Conservation (phyloP, 2,329 filamentous ascomycete species). For the Trichoderma aggressivum region DNA sequence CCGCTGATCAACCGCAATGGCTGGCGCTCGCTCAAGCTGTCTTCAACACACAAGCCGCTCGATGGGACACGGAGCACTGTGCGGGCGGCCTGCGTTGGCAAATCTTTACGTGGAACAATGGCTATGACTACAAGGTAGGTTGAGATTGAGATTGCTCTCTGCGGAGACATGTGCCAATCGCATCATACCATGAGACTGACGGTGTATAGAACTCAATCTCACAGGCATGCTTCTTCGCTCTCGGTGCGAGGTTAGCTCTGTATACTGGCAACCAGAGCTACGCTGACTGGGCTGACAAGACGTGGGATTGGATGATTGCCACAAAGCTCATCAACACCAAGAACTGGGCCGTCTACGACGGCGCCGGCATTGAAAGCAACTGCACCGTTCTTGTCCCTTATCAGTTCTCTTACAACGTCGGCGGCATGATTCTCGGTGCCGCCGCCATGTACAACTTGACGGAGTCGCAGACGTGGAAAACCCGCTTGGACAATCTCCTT, state of each 20-base stretch:
- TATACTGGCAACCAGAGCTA: conserved; percentile 79
- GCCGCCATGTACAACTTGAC: conserved; percentile 68
- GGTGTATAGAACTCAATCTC: conserved; percentile 64
- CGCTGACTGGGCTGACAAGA: conserved; percentile 69
- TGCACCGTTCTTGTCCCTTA: conserved; percentile 58
- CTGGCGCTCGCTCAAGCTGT: conserved; percentile 72
- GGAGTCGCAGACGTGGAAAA: conserved; percentile 51
- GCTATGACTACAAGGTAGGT: conserved; percentile 66
- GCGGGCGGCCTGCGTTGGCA: conserved; percentile 80
- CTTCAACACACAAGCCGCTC: conserved; percentile 72
- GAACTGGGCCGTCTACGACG: conserved; percentile 61
- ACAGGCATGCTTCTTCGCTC: conserved; percentile 60
- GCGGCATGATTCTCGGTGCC: conserved; percentile 61
- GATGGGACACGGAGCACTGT: conserved; percentile 69
- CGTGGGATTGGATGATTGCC: conserved; percentile 65
- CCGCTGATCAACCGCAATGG: conserved; percentile 58
- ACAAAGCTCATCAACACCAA: conserved; percentile 55
- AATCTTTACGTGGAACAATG: conserved; percentile 77
- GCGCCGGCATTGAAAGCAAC: conserved; percentile 53
- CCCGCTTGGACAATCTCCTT: conserved; percentile 55
- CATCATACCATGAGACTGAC: background rate
- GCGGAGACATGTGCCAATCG: no score
- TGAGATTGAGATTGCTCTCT: background rate
- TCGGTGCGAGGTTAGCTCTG: conserved; percentile 64
- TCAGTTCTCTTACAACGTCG: conserved; percentile 69